Evolutionary conservation across 1,284 basidiomycete species (phyloP), one percentile per base, ranked within the genome.

Genomic region (Cryptococcus amylolentus): DNA sequence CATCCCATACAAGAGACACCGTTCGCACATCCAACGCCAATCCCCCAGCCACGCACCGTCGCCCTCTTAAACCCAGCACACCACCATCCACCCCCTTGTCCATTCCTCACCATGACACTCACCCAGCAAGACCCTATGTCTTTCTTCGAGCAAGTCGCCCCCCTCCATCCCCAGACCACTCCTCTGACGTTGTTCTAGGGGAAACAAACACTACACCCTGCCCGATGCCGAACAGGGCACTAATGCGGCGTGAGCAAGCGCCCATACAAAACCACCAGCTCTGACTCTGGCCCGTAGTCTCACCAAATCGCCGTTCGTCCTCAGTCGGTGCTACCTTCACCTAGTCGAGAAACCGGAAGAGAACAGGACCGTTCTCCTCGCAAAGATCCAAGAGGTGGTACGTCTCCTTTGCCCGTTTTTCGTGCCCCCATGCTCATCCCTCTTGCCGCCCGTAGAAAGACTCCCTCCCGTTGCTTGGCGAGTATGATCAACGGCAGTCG

Each of bases 401-500:
- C 60, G 64, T 16, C 43, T 20, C 18, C 10, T 10, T 20, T 23
- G 7, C 45, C 20, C 0, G 27, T 16, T 39, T 41, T 4, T 12
- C 16, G n/a, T 39, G 20, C 23, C 31, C 2, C 38, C 8, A 45
- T 16, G 28, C 44, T 26, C 23, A 44, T 31, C 37, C 40, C 7
- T 51, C 23, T 14, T 26, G 18, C 42, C 26, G 3, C 14, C 14
- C 28, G 26, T 39, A 66, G 64, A 60, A 66, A 62, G 50, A 57
- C 12, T 51, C 49, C 18, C 55, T 67, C 1, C 53, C 59, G 14
- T 57, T 60, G 42, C 55, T 67, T 3, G 56, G 52, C 20, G 45
- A 40, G 7, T 42, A 58, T 12, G 52, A 61, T 28, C 55, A 57
- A 12, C 51, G 58, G n/a, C 65, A 67, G 44, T 61, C 65, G 12